Conservation (phyloP, 108 stramenopile genomes). For the Cyclotella baltica region DNA sequence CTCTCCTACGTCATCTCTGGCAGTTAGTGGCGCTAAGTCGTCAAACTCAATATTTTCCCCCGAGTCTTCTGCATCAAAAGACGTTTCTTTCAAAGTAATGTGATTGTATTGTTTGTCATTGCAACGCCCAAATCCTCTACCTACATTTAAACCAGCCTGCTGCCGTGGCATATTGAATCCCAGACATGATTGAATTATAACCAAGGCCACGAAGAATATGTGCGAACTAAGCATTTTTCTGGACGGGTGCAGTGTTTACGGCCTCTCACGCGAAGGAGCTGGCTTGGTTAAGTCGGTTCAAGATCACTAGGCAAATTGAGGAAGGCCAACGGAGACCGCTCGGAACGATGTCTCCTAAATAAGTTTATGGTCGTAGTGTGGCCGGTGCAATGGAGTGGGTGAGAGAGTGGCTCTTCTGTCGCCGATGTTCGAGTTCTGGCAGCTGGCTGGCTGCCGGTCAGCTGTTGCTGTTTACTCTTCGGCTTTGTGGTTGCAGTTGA, state of each 20-base stretch:
- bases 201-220: not conserved
- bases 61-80: not conserved
- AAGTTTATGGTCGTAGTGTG: too few species aligned
- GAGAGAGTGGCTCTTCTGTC: not conserved
- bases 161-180: constrained; percentile 25
- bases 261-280: too few species aligned
- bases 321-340: too few species aligned
- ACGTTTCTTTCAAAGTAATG: not conserved
- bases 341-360: too few species aligned
- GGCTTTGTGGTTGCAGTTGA: too few species aligned
- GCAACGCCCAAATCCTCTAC: not conserved
- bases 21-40: not conserved
- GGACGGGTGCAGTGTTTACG: too few species aligned
- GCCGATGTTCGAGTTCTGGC: not conserved
- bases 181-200: constrained; percentile 16
- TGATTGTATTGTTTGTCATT: not conserved
- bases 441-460: too few species aligned
- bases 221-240: not conserved
- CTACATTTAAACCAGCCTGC: not conserved
- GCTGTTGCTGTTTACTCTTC: too few species aligned
- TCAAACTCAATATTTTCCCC: not conserved
- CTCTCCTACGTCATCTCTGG: constrained; percentile 30
- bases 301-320: too few species aligned
- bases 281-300: too few species aligned
- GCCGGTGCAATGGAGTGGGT: not conserved